phyloP scores from a whole-genome alignment of 164 flowering plant species.

The Nelumbo lutea region DNA sequence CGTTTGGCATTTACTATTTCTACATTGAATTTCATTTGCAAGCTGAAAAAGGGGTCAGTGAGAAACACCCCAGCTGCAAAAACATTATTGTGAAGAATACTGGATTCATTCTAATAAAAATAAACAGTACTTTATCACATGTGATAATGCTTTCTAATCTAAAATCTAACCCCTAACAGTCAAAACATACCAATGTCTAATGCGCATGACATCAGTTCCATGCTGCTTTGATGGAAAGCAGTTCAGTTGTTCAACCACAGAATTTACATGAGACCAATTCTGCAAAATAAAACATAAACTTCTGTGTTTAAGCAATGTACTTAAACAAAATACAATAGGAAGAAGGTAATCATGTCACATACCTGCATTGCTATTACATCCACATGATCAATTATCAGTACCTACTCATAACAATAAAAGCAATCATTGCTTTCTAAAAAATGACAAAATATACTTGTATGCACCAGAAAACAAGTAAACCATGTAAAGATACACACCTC shows the following conservation, averaged over 20 bases:
- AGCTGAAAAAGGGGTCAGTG: no score
- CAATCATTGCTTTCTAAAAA: neutral
- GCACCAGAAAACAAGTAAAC: conserved; percentile 2
- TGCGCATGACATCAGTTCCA: conserved; percentile 83
- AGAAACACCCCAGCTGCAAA: no score
- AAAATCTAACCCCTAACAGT: neutral
- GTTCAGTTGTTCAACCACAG: conserved; percentile 65
- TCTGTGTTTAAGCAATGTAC: neutral
- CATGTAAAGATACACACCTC: conserved; percentile 48
- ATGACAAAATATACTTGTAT: neutral
- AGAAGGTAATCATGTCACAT: conserved; percentile 4
- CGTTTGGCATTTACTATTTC: no score
- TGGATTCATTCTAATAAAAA: no score
- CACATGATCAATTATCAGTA: conserved; percentile 85
- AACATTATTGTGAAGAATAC: no score
- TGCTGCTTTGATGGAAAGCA: conserved; percentile 64
- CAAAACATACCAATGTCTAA: conserved; percentile 66
- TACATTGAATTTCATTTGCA: no score
- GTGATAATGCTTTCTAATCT: no score
- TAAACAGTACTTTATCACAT: no score
- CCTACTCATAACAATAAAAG: conserved; percentile 35
- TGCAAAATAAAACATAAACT: conserved; percentile 23
- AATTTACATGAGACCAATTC: conserved; percentile 75
- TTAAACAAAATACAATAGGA: conserved; percentile 3
- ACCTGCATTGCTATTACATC: conserved; percentile 96